phyloP scores from a whole-genome alignment of 2,329 filamentous ascomycete species.

The Penicillium rolfsii region DNA sequence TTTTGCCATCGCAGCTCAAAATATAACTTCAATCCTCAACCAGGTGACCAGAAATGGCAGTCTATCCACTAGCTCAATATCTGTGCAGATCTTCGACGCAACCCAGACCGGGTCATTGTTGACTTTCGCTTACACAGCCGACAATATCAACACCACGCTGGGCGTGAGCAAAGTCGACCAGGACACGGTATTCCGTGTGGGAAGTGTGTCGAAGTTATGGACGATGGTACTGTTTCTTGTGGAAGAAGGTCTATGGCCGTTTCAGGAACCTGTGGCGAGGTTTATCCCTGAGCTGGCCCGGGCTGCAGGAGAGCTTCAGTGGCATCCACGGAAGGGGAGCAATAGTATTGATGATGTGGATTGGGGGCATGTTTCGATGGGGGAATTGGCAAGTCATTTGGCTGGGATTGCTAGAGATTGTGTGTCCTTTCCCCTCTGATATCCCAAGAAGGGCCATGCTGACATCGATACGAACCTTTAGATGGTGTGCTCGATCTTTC shows the following conservation, averaged over 20 bases:
- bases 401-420: slow-evolving; percentile 44
- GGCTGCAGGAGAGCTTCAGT: slow-evolving; percentile 3
- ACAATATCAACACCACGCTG: slow-evolving; percentile 8
- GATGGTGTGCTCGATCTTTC: slow-evolving; percentile 20
- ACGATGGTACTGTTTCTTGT: slow-evolving; percentile 44
- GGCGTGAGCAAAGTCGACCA: slow-evolving; percentile 37
- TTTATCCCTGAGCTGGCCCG: slow-evolving; percentile 32
- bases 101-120: slow-evolving; percentile 5
- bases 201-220: slow-evolving; percentile 50
- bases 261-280: slow-evolving; percentile 28
- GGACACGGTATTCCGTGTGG: slow-evolving; percentile 50
- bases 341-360: slow-evolving; percentile 28
- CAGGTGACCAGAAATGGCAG: slow-evolving; percentile 6
- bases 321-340: slow-evolving; percentile 12
- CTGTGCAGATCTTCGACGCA: slow-evolving; percentile 17
- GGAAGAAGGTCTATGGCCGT: slow-evolving; percentile 25
- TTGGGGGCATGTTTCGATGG: slow-evolving; percentile 44
- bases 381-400: slow-evolving; percentile 43
- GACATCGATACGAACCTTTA: neutral
- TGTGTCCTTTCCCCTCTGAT: slow-evolving; percentile 23
- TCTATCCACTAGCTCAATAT: slow-evolving; percentile 12
- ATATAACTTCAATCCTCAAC: slow-evolving; percentile 8
- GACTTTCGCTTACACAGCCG: slow-evolving; percentile 11
- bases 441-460: neutral
- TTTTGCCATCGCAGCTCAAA: slow-evolving; percentile 7